phyloP scores from a whole-genome alignment of 2,329 filamentous ascomycete genomes.

The Apiospora hydei region DNA sequence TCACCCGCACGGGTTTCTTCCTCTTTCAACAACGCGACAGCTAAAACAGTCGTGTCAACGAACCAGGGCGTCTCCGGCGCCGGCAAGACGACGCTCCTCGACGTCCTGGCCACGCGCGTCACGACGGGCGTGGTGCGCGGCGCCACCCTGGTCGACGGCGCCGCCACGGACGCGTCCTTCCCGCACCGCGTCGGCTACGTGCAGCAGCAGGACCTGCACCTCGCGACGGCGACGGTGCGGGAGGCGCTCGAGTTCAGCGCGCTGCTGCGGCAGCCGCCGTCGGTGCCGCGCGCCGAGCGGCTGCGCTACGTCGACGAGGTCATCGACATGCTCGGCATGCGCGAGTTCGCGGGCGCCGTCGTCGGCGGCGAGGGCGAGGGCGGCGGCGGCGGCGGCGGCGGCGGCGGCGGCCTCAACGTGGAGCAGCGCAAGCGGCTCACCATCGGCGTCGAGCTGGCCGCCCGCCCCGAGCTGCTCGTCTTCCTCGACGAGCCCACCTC shows the following conservation, averaged over 20 bases:
- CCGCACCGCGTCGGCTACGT: conserved; percentile 93
- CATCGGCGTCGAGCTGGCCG: conserved; percentile 85
- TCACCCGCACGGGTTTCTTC: not conserved
- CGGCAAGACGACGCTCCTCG: conserved; percentile 91
- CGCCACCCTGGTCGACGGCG: conserved; percentile 75
- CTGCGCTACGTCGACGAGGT: conserved; percentile 73
- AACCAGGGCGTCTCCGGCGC: conserved; percentile 77
- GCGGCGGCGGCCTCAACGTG: no score
- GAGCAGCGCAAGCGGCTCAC: conserved; percentile 81
- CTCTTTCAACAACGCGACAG: not conserved
- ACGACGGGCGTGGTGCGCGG: conserved; percentile 90
- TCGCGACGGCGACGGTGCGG: conserved; percentile 62
- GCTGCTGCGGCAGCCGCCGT: conserved; percentile 66
- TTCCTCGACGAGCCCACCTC: conserved; percentile 80
- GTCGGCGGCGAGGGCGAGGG: conserved; percentile 69
- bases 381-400: no score
- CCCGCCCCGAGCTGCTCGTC: conserved; percentile 75
- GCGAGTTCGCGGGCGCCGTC: conserved; percentile 69
- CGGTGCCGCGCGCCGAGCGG: conserved; percentile 66
- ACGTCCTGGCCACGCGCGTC: conserved; percentile 84
- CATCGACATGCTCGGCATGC: conserved; percentile 72
- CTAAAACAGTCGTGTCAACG: no score
- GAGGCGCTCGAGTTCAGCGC: conserved; percentile 73
- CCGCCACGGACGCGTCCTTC: conserved; percentile 79
- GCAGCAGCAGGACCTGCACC: conserved; percentile 90